These are phyloP conservation scores for Gleditsia sinensis DNA, from an alignment of 306 rosid genomes.

Conservation along the genomic window DNA sequence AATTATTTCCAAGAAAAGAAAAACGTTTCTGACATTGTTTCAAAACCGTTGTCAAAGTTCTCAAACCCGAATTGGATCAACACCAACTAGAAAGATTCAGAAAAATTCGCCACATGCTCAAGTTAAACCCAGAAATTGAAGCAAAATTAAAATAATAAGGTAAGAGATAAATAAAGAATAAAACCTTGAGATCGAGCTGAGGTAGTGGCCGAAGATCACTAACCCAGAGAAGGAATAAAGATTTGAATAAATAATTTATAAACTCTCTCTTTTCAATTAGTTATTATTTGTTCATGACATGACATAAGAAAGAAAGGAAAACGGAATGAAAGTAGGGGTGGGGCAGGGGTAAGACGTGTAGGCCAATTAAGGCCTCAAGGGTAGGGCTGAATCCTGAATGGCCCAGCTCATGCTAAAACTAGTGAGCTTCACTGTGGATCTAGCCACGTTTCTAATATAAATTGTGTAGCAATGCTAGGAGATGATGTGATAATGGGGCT, in stretches of 20 bases:
- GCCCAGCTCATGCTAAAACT: background rate
- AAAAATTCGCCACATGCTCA: background rate
- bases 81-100: background rate
- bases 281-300: no score
- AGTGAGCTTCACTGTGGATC: background rate
- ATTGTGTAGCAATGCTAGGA: no score
- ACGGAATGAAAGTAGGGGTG: background rate
- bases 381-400: background rate
- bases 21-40: background rate
- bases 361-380: background rate
- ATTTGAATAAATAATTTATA: background rate
- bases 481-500: no score
- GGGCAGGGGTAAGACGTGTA: background rate
- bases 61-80: background rate
- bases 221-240: background rate
- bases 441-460: background rate
- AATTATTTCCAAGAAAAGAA: background rate
- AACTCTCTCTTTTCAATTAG: no score
- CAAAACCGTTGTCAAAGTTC: background rate
- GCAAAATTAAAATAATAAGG: background rate
- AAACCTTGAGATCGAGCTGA: conserved; percentile 27
- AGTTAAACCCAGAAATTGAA: background rate
- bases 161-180: background rate
- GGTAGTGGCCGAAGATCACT: background rate
- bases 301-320: background rate